phyloP scores from a whole-genome alignment of 148 eudicot genomes.

The Fagopyrum homotropicum region DNA sequence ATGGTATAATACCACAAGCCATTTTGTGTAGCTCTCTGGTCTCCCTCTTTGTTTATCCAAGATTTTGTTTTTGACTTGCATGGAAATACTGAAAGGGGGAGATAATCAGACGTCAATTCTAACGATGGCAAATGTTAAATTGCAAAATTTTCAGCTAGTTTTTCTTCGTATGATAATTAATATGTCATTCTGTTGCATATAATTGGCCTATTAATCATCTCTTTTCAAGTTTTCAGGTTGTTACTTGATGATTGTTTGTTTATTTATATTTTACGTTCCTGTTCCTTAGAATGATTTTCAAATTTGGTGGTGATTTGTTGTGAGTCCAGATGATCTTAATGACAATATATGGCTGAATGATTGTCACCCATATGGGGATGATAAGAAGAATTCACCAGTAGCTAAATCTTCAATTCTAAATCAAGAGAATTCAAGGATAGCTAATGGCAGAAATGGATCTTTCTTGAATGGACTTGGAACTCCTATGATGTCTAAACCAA shows the following conservation, averaged over 20 bases:
- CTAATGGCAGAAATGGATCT: neutral
- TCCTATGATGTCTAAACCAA: slow-evolving; percentile 1
- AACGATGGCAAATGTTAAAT: neutral
- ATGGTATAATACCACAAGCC: neutral
- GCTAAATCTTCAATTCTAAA: neutral
- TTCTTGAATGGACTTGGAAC: neutral
- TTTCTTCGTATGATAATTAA: neutral
- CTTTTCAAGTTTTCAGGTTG: neutral
- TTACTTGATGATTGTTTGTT: neutral
- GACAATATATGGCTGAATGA: neutral
- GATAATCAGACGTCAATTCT: neutral
- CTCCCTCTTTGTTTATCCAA: neutral
- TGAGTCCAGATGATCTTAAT: neutral
- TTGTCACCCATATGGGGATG: neutral
- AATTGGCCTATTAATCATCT: neutral
- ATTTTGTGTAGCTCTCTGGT: neutral
- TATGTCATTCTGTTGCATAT: neutral
- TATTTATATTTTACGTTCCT: neutral
- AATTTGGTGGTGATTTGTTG: neutral
- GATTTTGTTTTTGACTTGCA: neutral
- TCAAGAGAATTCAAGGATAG: neutral
- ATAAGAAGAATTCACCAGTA: neutral
- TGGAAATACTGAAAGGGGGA: neutral
- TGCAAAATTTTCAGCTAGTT: neutral
- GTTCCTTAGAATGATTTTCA: neutral